Evolutionary conservation across 257 asterid genomes (phyloP), one percentile per base, ranked within the genome.

Genomic region (Lycium barbarum): DNA sequence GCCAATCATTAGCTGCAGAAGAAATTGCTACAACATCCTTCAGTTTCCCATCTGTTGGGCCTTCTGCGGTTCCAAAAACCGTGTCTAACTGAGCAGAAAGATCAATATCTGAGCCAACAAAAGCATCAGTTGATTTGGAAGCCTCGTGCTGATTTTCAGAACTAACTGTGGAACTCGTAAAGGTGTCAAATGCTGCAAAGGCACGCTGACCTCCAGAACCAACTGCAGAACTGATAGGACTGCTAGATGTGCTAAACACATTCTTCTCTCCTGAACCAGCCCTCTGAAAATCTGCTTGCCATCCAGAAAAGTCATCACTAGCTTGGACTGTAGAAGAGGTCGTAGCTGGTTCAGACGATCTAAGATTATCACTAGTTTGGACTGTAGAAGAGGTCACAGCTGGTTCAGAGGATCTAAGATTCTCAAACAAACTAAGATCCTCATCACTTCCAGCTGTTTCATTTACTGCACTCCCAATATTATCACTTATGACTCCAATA

Each of bases 211-310:
- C 85, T 84, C 54, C 88, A 82, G 90, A 84, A 62, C 87, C 87
- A 78, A 83, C 85, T 51, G 91, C 78, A 57, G 88, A 79, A 67
- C 73, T 84, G 57, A 83, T 40, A 61, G 79, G 49, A 72, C 86
- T 86, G 86, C 84, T 89, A 26, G 92, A 88, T 53, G 90, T 87
- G 38, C 57, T 63, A 65, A 88, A 81, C 84, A 51, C 88, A 83
- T 80, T 87, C 84, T 84, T 86, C 79, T 57, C 85, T 85, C 85
- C 94, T 85, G 87, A 62, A 86, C 86, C 91, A 82, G 96, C 87
- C 79, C 86, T 85, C 83, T 92, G 97, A 86, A 96, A 96, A 87
- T 92, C 96, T 57, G 99, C 98, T 84, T 92, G 90, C 99, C 99
- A 94, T 84, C 85, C 95, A 15, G 97, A 87, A 83, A 89, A 88